phyloP scores from a whole-genome alignment of 495 filamentous ascomycete species.

The Penicillium daleae region DNA sequence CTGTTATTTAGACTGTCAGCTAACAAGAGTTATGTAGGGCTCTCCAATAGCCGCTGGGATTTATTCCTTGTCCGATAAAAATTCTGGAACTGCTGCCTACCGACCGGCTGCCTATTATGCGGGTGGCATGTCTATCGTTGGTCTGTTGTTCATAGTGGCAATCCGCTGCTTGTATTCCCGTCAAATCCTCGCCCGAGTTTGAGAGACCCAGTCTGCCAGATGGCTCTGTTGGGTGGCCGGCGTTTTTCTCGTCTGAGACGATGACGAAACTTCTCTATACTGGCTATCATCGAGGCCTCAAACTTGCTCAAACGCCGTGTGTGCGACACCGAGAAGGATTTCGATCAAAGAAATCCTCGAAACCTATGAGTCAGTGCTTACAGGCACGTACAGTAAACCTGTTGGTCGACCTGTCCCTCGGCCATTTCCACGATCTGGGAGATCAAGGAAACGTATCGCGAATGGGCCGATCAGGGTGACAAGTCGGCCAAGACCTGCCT shows the following conservation, averaged over 20 bases:
- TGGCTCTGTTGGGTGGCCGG: neutral
- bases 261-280: neutral
- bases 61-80: conserved; percentile 15
- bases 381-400: neutral
- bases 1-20: neutral
- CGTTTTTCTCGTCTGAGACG: neutral
- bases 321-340: neutral
- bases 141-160: conserved; percentile 8
- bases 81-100: conserved; percentile 12
- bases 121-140: conserved; percentile 14
- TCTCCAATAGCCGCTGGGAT: conserved; percentile 16
- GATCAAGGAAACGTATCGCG: neutral
- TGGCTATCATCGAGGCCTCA: neutral
- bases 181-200: conserved; percentile 7
- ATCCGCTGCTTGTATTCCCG: conserved; percentile 15
- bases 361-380: neutral
- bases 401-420: neutral
- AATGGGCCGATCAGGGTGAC: neutral
- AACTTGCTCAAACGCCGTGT: no score
- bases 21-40: conserved; percentile 12
- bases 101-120: conserved; percentile 19
- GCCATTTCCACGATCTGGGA: neutral
- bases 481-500: neutral
- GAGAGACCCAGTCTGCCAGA: neutral
- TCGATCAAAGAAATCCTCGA: neutral